Conservation (phyloP, 2,329 filamentous ascomycete genomes). For the Catunica adiposa region DNA sequence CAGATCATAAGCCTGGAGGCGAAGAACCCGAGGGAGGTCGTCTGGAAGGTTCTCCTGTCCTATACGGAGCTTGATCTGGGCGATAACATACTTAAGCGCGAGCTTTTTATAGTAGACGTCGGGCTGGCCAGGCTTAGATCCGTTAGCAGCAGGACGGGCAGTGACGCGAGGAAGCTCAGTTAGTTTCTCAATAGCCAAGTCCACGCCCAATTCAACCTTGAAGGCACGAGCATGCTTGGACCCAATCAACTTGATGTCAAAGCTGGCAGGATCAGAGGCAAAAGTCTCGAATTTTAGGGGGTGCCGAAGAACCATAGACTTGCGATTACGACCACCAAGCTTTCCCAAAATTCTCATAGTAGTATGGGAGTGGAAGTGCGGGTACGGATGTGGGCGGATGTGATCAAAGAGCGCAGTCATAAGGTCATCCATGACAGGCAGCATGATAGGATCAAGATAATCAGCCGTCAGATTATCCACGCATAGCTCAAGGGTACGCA, state of each 20-base stretch:
- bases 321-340: constrained; percentile 83
- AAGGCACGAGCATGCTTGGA: constrained; percentile 81
- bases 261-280: constrained; percentile 73
- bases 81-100: constrained; percentile 70
- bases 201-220: constrained; percentile 69
- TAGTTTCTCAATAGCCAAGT: constrained; percentile 75
- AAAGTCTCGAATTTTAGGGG: constrained; percentile 70
- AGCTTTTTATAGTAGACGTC: constrained; percentile 88
- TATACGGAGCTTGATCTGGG: constrained; percentile 80
- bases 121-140: constrained; percentile 37
- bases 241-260: constrained; percentile 77
- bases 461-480: constrained; percentile 97
- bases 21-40: constrained; percentile 67
- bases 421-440: constrained; percentile 92
- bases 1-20: constrained; percentile 79
- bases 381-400: constrained; percentile 82
- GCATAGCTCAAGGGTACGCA: constrained; percentile 86
- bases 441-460: constrained; percentile 97
- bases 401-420: constrained; percentile 98
- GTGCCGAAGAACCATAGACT: constrained; percentile 82
- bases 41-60: constrained; percentile 79
- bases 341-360: constrained; percentile 96
- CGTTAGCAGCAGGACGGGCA: constrained; percentile 23
- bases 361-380: constrained; percentile 92
- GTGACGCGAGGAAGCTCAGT: constrained; percentile 56